Percentiles rank a stretch among this genome's conserved stretches.
phyloP scores from a whole-genome alignment of 192 early-diverging fungal species.

The Backusella circina region DNA sequence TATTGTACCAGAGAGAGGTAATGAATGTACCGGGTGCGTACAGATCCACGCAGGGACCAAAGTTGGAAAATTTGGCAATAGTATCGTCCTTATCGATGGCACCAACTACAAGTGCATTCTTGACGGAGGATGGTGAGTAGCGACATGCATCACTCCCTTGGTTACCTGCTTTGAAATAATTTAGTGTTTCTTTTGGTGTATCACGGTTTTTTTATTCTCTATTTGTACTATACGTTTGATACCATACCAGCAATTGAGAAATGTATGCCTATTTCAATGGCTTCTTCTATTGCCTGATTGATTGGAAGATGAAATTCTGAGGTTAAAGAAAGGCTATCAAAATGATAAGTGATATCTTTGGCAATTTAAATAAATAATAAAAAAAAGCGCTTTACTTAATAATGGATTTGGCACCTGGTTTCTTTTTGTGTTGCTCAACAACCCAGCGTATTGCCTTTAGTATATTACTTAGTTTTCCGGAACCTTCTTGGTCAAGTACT shows the following conservation, averaged over 20 bases:
- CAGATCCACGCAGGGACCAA: constrained; percentile 42
- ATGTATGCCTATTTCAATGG: constrained; percentile 40
- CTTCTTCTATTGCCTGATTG: constrained; percentile 38
- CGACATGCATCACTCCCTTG: constrained; percentile 47
- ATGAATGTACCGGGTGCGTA: constrained; percentile 45
- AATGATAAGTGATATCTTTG: background rate
- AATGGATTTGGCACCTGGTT: background rate
- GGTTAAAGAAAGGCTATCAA: constrained; percentile 30
- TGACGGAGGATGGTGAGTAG: constrained; percentile 46
- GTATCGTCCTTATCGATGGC: constrained; percentile 57
- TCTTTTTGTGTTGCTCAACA: constrained; percentile 19
- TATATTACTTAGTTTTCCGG: constrained; percentile 39
- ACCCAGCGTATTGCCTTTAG: constrained; percentile 46
- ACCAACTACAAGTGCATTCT: constrained; percentile 44
- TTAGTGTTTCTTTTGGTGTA: background rate
- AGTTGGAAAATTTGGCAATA: constrained; percentile 48
- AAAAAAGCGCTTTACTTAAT: background rate
- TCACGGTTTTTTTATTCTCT: background rate
- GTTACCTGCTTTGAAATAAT: constrained; percentile 40
- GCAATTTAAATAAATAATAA: background rate
- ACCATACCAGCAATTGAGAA: constrained; percentile 38
- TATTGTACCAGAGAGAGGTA: constrained; percentile 52
- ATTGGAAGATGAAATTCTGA: constrained; percentile 37
- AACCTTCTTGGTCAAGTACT: constrained; percentile 38
- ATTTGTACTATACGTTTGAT: background rate